phyloP scores from a whole-genome alignment of 805 yeast genomes.

The Danielia reshetovae region DNA sequence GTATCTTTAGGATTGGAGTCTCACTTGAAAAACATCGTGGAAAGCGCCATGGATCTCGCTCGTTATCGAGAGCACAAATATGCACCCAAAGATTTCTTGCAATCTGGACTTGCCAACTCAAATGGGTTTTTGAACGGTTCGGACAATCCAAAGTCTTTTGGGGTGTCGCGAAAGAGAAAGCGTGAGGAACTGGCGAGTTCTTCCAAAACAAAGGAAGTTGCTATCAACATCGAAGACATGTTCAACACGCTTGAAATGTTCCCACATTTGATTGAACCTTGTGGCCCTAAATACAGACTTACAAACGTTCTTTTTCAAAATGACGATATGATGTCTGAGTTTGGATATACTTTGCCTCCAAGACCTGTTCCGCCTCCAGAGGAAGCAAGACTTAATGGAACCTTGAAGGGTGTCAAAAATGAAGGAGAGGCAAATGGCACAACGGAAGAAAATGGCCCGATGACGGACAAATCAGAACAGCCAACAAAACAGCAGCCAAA shows the following conservation, averaged over 20 bases:
- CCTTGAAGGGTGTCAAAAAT: slow-evolving; percentile 9
- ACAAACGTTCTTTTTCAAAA: slow-evolving; percentile 49
- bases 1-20: slow-evolving; percentile 76
- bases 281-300: slow-evolving; percentile 55
- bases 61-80: slow-evolving; percentile 53
- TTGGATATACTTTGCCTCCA: slow-evolving; percentile 30
- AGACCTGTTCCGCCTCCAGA: slow-evolving; percentile 11
- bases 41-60: slow-evolving; percentile 68
- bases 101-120: slow-evolving; percentile 8
- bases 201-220: slow-evolving; percentile 24
- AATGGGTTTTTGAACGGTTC: neutral
- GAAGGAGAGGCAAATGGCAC: slow-evolving; percentile 1
- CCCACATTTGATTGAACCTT: slow-evolving; percentile 67
- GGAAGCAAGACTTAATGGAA: slow-evolving; percentile 13
- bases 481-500: slow-evolving; percentile 5
- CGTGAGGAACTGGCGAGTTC: slow-evolving; percentile 5
- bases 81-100: slow-evolving; percentile 33
- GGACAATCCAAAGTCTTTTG: neutral
- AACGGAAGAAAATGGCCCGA: neutral
- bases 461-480: neutral
- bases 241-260: slow-evolving; percentile 58
- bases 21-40: slow-evolving; percentile 71
- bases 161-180: slow-evolving; percentile 9
- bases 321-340: slow-evolving; percentile 39
- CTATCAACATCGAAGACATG: slow-evolving; percentile 63